Base-by-base conservation (phyloP, 805 yeast genomes). In the Suhomyces kilbournensis region DNA sequence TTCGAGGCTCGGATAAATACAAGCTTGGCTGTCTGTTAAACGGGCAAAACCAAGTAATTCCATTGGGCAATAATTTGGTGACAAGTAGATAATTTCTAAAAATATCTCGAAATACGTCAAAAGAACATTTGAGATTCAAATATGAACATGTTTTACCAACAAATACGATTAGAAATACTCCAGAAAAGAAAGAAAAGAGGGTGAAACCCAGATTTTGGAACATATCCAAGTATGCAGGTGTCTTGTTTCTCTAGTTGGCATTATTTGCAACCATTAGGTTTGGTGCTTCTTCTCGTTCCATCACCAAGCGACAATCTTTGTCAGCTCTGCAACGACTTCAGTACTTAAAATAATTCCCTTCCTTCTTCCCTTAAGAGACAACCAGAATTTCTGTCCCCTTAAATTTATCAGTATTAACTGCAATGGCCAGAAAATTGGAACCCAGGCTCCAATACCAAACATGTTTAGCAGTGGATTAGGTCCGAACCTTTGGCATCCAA, bases 381-480 rank as follows among this genome's bases (percentile, higher is more conserved):
- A n/a, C n/a, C n/a, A n/a, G n/a, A n/a, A n/a, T n/a, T n/a, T n/a
- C n/a, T n/a, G n/a, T 0, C 92, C 96, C 1, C 74, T 84, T 47
- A 78, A 97, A 51, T 72, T 82, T 22, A 73, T 88, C 14, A 82
- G 85, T 57, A 81, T 88, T 3, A 85, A 74, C 56, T 70, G 85
- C 44, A 77, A 84, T 57, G 89, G 80, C 28, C 59, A 74, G 26
- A 76, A 86, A 47, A 79, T 89, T 7, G 85, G 85, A 2, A 71
- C 83, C 3, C 80, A 79, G 28, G 72, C 83, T 26, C 96, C 96
- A 2, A 82, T 80, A 58, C 92, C 93, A 1, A 80, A 84, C 4
- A 78, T 90, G n/a, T 90, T 77, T 69, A 83, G 96, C 1, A 96
- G 96, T 5, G 96, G 96, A 2, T 69, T 84, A 32, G 81, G 90